A percentile compares a stretch with the other conserved stretches of the same genome.
Conservation (phyloP, 108 stramenopile species). For the Cyclotella kingstonii region DNA sequence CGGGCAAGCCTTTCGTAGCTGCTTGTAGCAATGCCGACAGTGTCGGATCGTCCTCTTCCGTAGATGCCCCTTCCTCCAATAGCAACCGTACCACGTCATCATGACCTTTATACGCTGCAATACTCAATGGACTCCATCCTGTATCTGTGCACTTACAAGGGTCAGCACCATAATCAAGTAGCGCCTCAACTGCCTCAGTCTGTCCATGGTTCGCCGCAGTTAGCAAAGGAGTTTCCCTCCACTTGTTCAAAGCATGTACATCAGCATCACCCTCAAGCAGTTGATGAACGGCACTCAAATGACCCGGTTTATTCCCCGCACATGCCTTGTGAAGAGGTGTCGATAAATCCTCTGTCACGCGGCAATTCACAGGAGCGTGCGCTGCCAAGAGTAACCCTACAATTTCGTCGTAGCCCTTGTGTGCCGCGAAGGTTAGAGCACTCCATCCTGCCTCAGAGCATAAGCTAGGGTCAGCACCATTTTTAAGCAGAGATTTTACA, state of each 20-base stretch:
- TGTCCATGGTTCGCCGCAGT: slow-evolving; percentile 91
- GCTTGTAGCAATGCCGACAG: slow-evolving; percentile 85
- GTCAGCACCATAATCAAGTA: slow-evolving; percentile 79
- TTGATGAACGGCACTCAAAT: slow-evolving; percentile 72
- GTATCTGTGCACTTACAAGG: slow-evolving; percentile 89
- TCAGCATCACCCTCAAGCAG: slow-evolving; percentile 71
- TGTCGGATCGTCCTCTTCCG: slow-evolving; percentile 90
- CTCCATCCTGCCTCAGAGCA: slow-evolving; percentile 90
- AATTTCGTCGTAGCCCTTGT: slow-evolving; percentile 91
- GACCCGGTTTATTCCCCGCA: slow-evolving; percentile 82
- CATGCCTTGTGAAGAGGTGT: slow-evolving; percentile 91
- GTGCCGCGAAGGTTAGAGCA: slow-evolving; percentile 90
- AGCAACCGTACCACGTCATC: slow-evolving; percentile 85
- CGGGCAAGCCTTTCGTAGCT: slow-evolving; percentile 86
- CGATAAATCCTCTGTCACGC: slow-evolving; percentile 81
- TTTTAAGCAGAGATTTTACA: slow-evolving; percentile 74
- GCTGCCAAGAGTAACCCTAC: slow-evolving; percentile 66
- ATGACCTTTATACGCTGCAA: slow-evolving; percentile 91
- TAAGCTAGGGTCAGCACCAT: slow-evolving; percentile 78
- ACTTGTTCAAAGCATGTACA: slow-evolving; percentile 90
- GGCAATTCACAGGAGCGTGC: slow-evolving; percentile 80
- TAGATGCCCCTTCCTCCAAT: slow-evolving; percentile 82
- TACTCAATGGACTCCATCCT: slow-evolving; percentile 89
- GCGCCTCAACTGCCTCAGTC: slow-evolving; percentile 70
- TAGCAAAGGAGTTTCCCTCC: slow-evolving; percentile 86